Evolutionary conservation across 2,329 filamentous ascomycete species (phyloP).

Genomic region (Aspergillus thermomutatus): DNA sequence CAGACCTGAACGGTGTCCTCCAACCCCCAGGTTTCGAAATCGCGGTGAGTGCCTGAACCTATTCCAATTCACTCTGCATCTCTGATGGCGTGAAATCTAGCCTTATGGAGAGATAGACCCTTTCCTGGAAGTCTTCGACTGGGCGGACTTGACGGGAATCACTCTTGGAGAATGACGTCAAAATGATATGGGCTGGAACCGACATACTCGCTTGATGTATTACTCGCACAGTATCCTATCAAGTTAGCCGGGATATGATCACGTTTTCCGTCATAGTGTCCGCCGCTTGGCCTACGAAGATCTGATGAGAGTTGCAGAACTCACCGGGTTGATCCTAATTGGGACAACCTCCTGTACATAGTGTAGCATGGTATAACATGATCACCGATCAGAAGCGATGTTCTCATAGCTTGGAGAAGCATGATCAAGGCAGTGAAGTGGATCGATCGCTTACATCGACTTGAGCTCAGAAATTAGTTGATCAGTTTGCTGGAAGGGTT

Average conservation of each 20-base stretch:
- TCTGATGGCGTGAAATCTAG: conserved; percentile 7
- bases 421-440: too few species aligned
- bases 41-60: conserved; percentile 18
- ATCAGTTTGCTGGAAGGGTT: too few species aligned
- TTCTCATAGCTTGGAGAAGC: background rate
- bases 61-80: background rate
- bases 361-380: background rate
- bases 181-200: background rate
- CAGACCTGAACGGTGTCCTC: conserved; percentile 21
- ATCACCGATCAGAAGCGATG: background rate
- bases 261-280: background rate
- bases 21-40: conserved; percentile 21
- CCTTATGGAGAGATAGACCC: conserved; percentile 29
- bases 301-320: too few species aligned
- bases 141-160: conserved; percentile 31
- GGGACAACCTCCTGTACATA: background rate
- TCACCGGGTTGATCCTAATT: background rate
- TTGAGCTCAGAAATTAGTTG: too few species aligned
- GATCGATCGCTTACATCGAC: too few species aligned
- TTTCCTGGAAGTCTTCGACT: conserved; percentile 34
- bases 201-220: background rate
- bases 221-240: background rate
- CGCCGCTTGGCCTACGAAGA: background rate
- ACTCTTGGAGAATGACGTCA: conserved; percentile 17
- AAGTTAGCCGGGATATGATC: background rate